Base-by-base conservation (phyloP, 2,329 filamentous ascomycete genomes). In the Scytalidium sp. region DNA sequence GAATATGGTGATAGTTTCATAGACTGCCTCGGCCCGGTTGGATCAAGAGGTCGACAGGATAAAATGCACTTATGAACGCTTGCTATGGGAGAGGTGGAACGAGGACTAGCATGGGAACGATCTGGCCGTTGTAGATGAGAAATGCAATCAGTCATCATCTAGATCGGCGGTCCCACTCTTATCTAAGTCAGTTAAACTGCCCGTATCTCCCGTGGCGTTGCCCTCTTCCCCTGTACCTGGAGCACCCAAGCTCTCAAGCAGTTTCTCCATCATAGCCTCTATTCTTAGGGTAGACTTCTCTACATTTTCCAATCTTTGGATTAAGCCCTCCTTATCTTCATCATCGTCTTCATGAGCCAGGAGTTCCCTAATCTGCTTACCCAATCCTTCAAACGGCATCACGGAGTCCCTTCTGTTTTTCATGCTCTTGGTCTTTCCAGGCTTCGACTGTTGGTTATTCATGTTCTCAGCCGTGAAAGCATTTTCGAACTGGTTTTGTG, bases 321-420 rank as follows among this genome's bases (percentile, higher is more conserved):
- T 58, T 10, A 60, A 41, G 46, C 57, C 52, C 17, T 54, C 50
- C 11, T 43, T 52, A 17, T 55, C 58, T 4, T 57, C 56, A 46
- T 53, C 55, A 8, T 57, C 53, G 27, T 46, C 55, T 6, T 57
- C 55, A 20, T 46, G 51, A 36, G 7, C 32, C 41, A 64, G 39
- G 7, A 59, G 39, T 42, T 59, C 54, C 19, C 49, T 58, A 21
- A 60, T n/a, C 23, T 54, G 47, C 41, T 56, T 49, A n/a, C 50
- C 45, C 25, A 64, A 41, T 9, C 57, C 56, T 19, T 47, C 56
- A 50, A 64, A 64, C 3, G 61, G 62, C 3, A 54, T 52, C 5
- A 64, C 56, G 0, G 56, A 60, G 46, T 64, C 61, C 25, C 61
- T 48, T 44, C 62, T 48, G 39, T 50, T 53, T 45, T 56, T 59